Evolutionary conservation across 441 rosid genomes (phyloP).

Genomic region (Syzygium malaccense): DNA sequence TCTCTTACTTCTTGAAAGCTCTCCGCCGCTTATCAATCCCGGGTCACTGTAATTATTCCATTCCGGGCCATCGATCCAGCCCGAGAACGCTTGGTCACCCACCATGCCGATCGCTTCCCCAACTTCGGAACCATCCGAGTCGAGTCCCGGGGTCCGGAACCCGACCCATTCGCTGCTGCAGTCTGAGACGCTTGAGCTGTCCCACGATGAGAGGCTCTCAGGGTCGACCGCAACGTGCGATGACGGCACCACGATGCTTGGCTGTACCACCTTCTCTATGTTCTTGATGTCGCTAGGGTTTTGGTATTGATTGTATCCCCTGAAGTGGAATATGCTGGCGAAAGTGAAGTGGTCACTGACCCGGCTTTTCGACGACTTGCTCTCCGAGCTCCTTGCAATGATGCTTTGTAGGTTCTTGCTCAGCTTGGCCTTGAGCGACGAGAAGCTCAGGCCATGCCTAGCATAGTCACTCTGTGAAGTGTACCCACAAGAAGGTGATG

Average conservation of each 20-base stretch:
- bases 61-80: constrained; percentile 49
- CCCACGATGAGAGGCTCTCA: constrained; percentile 33
- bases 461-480: constrained; percentile 14
- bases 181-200: constrained; percentile 43
- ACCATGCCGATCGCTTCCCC: constrained; percentile 18
- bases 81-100: constrained; percentile 12
- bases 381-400: constrained; percentile 43
- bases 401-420: constrained; percentile 59
- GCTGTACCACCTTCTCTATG: constrained; percentile 56
- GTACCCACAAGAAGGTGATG: constrained; percentile 14
- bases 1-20: constrained; percentile 49
- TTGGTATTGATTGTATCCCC: constrained; percentile 25
- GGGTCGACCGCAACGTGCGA: constrained; percentile 2
- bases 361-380: constrained; percentile 40
- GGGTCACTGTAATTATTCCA: constrained; percentile 3
- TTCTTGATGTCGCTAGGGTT: constrained; percentile 30
- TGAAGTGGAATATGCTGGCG: constrained; percentile 50
- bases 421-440: constrained; percentile 48
- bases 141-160: constrained; percentile 38
- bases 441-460: constrained; percentile 38
- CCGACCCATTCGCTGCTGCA: constrained; percentile 49
- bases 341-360: constrained; percentile 66
- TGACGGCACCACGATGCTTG: constrained; percentile 48
- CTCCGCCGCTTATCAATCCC: neutral
- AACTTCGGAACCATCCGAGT: constrained; percentile 45